Percentiles rank a stretch among this genome's conserved stretches.
phyloP scores from a whole-genome alignment of 768 basidiomycete genomes.

The Mycena floridula region DNA sequence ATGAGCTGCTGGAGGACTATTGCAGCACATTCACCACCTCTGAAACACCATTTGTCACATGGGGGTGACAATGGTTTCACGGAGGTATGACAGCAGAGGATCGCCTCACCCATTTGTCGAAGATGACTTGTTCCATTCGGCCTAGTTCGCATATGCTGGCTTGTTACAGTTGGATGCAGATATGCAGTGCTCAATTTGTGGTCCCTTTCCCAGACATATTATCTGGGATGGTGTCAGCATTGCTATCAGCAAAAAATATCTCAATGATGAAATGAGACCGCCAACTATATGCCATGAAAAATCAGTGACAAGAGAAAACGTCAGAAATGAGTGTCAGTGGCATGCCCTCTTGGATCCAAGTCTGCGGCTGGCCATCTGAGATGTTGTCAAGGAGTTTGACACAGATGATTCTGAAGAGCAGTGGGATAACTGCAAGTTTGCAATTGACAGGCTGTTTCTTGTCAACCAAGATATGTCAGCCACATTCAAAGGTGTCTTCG shows the following conservation, averaged over 20 bases:
- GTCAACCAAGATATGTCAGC: no score
- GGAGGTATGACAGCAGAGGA: slow-evolving; percentile 12
- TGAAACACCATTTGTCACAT: slow-evolving; percentile 28
- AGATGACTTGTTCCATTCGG: slow-evolving; percentile 20
- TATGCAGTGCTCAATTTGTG: slow-evolving; percentile 22
- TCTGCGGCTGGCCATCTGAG: not conserved
- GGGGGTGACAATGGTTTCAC: slow-evolving; percentile 14
- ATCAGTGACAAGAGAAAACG: slow-evolving; percentile 6
- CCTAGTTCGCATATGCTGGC: slow-evolving; percentile 26
- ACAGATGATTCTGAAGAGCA: not conserved
- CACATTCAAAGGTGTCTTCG: no score
- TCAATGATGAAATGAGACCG: slow-evolving; percentile 16
- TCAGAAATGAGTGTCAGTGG: not conserved
- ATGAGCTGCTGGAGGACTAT: slow-evolving; percentile 28
- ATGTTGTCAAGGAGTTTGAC: not conserved
- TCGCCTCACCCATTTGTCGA: slow-evolving; percentile 16
- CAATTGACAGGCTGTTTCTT: not conserved
- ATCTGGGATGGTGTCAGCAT: slow-evolving; percentile 29
- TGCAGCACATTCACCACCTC: slow-evolving; percentile 24
- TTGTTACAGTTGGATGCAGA: slow-evolving; percentile 15
- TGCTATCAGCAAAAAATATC: slow-evolving; percentile 21
- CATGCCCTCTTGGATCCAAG: not conserved
- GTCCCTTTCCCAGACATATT: slow-evolving; percentile 17
- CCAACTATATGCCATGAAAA: slow-evolving; percentile 15
- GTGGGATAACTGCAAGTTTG: not conserved